Evolutionary conservation across 2,329 filamentous ascomycete species (phyloP), one percentile per base, ranked within the genome.

Genomic region (Verticillium tricorpus): DNA sequence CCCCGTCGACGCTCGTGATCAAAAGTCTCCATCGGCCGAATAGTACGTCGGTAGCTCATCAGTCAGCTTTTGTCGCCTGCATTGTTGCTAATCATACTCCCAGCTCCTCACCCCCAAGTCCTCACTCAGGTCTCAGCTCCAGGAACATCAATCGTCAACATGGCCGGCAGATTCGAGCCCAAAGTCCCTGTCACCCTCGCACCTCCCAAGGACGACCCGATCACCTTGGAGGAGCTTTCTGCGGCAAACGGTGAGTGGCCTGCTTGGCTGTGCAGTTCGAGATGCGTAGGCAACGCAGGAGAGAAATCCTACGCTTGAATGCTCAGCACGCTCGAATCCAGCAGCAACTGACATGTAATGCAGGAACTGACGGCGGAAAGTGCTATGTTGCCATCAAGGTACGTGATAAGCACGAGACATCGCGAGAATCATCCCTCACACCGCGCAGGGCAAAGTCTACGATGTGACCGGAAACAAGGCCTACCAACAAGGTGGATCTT

Each of bases 401-500:
- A 77, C 50, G 67, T 14, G 7, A 11, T 56, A 11, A 2, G 5
- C 25, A 34, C n/a, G 54, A 56, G 5, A 1, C 15, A 31, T 34
- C 15, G 31, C 54, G 14, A 17, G 6, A 6, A 5, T 32, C 28
- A 11, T 8, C 19, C 5, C 59, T 57, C 15, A 56, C 59, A 57
- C 6, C 7, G 31, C 12, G 60, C 63, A 97, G 89, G 94, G 95
- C 69, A 92, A 90, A 64, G 89, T 99, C 59, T 99, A 97, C 72
- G 94, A 99, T 72, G 95, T 99, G 64, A 92, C 87, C 28, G 91
- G 89, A 59, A 99, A 98, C 76, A 88, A 90, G 67, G 88, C 91
- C 17, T 99, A 99, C 74, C 87, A 88, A 56, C 87, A 90, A 11
- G 89, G 88, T 28, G 93, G 92, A 57, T 87, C 89, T 65, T 99